Conservation (phyloP, 306 rosid genomes). For the Rosa multiflora region DNA sequence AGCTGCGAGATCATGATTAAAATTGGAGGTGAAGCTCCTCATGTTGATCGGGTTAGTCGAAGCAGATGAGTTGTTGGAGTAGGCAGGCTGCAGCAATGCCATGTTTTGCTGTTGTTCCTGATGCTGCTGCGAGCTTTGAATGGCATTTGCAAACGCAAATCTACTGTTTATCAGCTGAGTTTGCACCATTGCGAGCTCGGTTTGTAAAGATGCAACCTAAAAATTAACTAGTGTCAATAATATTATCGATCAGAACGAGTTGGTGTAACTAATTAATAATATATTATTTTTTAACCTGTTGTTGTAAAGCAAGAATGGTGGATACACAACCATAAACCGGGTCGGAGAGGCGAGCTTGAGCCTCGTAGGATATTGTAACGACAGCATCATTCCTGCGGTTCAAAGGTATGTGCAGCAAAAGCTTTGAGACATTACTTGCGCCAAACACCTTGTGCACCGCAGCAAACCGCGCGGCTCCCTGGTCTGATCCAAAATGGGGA, state of each 20-base stretch:
- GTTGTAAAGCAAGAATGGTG: constrained; percentile 64
- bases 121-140: constrained; percentile 45
- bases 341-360: constrained; percentile 76
- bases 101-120: constrained; percentile 32
- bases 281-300: constrained; percentile 44
- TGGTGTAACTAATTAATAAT: neutral
- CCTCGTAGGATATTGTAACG: constrained; percentile 62
- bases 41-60: constrained; percentile 48
- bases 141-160: constrained; percentile 41
- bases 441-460: constrained; percentile 90
- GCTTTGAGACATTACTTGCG: constrained; percentile 72
- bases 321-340: constrained; percentile 80
- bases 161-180: constrained; percentile 49
- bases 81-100: constrained; percentile 41
- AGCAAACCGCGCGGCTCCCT: constrained; percentile 63
- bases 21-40: constrained; percentile 34
- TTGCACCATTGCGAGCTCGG: constrained; percentile 55
- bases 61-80: constrained; percentile 66
- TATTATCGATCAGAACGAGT: neutral
- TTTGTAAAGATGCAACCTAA: constrained; percentile 67
- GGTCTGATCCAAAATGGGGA: constrained; percentile 66
- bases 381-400: constrained; percentile 59
- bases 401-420: constrained; percentile 49
- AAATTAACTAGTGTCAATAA: neutral
- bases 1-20: constrained; percentile 35